Base-by-base conservation (phyloP, 768 basidiomycete genomes). In the Pleurotus tuoliensis region DNA sequence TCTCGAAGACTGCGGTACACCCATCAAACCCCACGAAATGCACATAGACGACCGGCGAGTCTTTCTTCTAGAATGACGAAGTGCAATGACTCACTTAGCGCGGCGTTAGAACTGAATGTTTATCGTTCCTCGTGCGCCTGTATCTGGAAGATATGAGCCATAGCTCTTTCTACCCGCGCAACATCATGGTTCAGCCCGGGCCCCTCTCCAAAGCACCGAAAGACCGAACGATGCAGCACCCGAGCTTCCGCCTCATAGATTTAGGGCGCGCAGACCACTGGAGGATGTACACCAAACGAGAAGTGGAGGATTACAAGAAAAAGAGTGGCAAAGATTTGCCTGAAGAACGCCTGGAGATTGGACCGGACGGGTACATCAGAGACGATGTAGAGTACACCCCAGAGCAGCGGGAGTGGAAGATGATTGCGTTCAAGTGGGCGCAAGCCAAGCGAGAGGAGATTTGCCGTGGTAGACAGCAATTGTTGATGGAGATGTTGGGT, bases 181-280 rank as follows among this genome's bases (percentile, higher is more conserved):
- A 79, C 52, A 67, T 79, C 11, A 56, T 79, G 7, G 51, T 64
- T 38, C 74, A 77, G 56, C 59, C 57, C 1, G 75, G 75, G 2
- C 74, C 72, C 0, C 55, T 75, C 16, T 61, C 56, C 22, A 58
- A 48, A n/a, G 58, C 47, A 22, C 66, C 68, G 0, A 16, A 58
- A 2, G 48, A 34, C 8, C 58, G 56, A 25, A 9, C 25, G 20
- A 18, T 44, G 9, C 50, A 64, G 7, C 60, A 68, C 56, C 25
- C 16, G 47, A 71, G 75, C 47, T 77, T 74, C 60, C 65, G 76
- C 16, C 44, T 76, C 54, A 74, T 77, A 20, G 76, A 78, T 58
- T 76, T 76, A 64, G 75, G 75, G 15, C n/a, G 51, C 9, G 37
- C 51, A 5, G 37, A 39, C 20, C 37, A 39, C 18, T 52, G 51